These are phyloP conservation scores for Spongispora temasekensis DNA, from an alignment of 1,284 basidiomycete genomes.

Conservation along the genomic window DNA sequence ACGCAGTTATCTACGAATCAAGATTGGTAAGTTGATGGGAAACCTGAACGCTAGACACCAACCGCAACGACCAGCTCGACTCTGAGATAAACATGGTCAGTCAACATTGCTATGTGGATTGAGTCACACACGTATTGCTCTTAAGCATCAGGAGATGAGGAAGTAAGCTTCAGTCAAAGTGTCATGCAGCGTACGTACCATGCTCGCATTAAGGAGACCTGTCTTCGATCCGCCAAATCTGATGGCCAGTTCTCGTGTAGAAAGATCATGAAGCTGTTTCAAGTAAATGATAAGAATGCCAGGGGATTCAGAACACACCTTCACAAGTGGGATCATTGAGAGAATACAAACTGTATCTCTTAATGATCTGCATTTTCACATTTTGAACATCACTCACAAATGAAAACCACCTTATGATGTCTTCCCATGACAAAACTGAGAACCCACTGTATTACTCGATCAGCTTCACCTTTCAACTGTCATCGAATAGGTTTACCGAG, in stretches of 20 bases:
- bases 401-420: conserved; percentile 63
- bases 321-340: conserved; percentile 71
- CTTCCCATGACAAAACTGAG: conserved; percentile 56
- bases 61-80: conserved; percentile 76
- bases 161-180: conserved; percentile 10
- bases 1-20: conserved; percentile 64
- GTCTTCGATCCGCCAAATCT: conserved; percentile 77
- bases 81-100: conserved; percentile 36
- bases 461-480: not conserved
- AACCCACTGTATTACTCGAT: conserved; percentile 58
- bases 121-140: conserved; percentile 64
- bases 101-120: not conserved
- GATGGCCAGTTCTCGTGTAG: conserved; percentile 73
- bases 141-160: conserved; percentile 27
- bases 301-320: conserved; percentile 41
- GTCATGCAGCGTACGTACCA: conserved; percentile 49
- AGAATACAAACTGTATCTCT: conserved; percentile 56
- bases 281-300: conserved; percentile 9
- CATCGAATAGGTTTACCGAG: conserved; percentile 46
- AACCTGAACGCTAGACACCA: conserved; percentile 26
- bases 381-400: conserved; percentile 45
- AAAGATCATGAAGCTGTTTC: conserved; percentile 72
- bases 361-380: not conserved
- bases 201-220: conserved; percentile 79
- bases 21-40: conserved; percentile 9